Conservation (phyloP, 768 basidiomycete genomes). For the Auricularia auricula-judae region DNA sequence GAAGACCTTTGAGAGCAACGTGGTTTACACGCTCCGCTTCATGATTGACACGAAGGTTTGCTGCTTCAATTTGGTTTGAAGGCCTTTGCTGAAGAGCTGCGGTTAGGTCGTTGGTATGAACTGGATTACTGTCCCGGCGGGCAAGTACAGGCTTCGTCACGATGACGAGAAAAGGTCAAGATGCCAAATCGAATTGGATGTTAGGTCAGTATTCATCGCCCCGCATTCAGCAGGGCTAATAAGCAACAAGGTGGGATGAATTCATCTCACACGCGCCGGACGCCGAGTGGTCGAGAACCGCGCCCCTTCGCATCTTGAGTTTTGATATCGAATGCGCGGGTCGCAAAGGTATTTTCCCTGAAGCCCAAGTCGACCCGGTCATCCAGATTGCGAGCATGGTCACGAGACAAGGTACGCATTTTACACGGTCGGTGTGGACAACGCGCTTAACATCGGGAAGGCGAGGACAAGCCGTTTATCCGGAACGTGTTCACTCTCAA, state of each 20-base stretch:
- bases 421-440: not conserved
- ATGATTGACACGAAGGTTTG: constrained; percentile 94
- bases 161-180: constrained; percentile 53
- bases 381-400: constrained; percentile 99
- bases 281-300: constrained; percentile 83
- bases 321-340: constrained; percentile 99
- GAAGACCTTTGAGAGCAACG: constrained; percentile 89
- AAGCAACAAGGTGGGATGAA: constrained; percentile 75
- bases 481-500: constrained; percentile 95
- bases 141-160: constrained; percentile 59
- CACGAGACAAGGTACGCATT: constrained; percentile 75
- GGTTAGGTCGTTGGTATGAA: constrained; percentile 92
- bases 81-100: not conserved
- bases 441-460: constrained; percentile 27
- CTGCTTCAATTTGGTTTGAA: not conserved
- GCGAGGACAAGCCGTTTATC: constrained; percentile 87
- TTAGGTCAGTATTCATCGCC: constrained; percentile 39
- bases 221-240: not conserved
- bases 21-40: constrained; percentile 81
- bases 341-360: constrained; percentile 94
- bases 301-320: constrained; percentile 86
- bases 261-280: constrained; percentile 90
- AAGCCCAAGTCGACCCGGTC: constrained; percentile 80
- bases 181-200: constrained; percentile 81
- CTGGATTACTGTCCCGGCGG: constrained; percentile 89